Percentiles rank a stretch among this genome's conserved stretches.
Conservation (phyloP, 129 eudicot species). For the Artemisia argyi region DNA sequence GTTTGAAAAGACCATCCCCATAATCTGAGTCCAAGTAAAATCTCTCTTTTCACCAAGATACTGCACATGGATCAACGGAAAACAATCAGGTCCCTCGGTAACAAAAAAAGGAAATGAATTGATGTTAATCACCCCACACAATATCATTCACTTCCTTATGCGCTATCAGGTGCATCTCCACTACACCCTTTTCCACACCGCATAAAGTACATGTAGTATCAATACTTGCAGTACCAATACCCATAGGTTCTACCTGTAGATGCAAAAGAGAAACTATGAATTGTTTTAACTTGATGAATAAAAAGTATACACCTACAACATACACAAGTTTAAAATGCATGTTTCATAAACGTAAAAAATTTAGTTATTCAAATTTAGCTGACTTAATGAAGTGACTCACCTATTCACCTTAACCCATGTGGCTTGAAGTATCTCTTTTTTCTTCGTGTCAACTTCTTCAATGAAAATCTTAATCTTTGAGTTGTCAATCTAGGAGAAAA, state of each 20-base stretch:
- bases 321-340: too few species aligned
- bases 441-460: too few species aligned
- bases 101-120: slow-evolving; percentile 82
- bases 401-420: too few species aligned
- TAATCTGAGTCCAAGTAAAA: slow-evolving; percentile 78
- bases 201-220: slow-evolving; percentile 70
- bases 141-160: slow-evolving; percentile 66
- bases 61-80: slow-evolving; percentile 67
- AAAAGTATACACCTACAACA: too few species aligned
- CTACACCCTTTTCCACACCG: slow-evolving; percentile 53
- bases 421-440: too few species aligned
- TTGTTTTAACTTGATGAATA: too few species aligned
- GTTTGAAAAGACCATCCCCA: slow-evolving; percentile 86
- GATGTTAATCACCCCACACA: slow-evolving; percentile 66
- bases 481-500: too few species aligned
- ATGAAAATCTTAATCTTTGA: too few species aligned
- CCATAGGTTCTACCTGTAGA: slow-evolving; percentile 37
- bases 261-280: too few species aligned
- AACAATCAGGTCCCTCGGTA: slow-evolving; percentile 88
- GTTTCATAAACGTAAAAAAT: too few species aligned
- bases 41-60: slow-evolving; percentile 76
- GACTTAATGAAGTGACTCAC: too few species aligned
- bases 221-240: slow-evolving; percentile 66
- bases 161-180: slow-evolving; percentile 60
- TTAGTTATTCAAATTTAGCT: too few species aligned